A percentile compares a stretch with the other conserved stretches of the same genome.
These are phyloP conservation scores for Clarkia xantiana DNA, from an alignment of 345 rosid genomes.

Conservation along the genomic window DNA sequence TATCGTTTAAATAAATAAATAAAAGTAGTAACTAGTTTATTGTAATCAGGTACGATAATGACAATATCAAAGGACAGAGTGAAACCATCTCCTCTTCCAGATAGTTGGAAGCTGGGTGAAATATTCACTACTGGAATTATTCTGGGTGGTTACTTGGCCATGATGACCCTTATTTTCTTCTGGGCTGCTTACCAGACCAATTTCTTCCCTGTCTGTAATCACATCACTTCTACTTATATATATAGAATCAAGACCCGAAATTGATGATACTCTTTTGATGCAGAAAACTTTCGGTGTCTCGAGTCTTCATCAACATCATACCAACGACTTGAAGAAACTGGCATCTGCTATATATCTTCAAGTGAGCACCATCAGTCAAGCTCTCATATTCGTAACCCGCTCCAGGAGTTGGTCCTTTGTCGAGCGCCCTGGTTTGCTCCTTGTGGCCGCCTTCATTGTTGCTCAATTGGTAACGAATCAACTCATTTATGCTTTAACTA, in stretches of 20 bases:
- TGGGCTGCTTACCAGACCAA: constrained; percentile 46
- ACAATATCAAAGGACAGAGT: constrained; percentile 52
- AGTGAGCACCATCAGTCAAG: constrained; percentile 56
- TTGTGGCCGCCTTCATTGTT: constrained; percentile 25
- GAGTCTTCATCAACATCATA: constrained; percentile 28
- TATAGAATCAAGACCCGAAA: no score
- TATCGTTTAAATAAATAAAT: neutral
- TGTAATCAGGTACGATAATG: constrained; percentile 57
- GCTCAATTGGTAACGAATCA: constrained; percentile 40
- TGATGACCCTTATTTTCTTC: constrained; percentile 57
- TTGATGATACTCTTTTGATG: no score
- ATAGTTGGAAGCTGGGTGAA: constrained; percentile 47
- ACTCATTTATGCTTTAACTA: no score
- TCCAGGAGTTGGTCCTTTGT: constrained; percentile 44
- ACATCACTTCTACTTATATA: no score
- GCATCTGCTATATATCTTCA: constrained; percentile 46
- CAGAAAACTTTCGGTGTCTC: constrained; percentile 41
- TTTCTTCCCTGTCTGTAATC: constrained; percentile 38
- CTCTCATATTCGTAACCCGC: constrained; percentile 48
- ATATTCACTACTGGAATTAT: constrained; percentile 43
- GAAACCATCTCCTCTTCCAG: constrained; percentile 49
- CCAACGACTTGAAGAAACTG: constrained; percentile 25
- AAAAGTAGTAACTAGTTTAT: no score
- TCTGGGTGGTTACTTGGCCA: constrained; percentile 45
- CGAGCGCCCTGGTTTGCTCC: constrained; percentile 40